phyloP scores from a whole-genome alignment of 2,329 filamentous ascomycete species.

The Lachnellula willkommii region DNA sequence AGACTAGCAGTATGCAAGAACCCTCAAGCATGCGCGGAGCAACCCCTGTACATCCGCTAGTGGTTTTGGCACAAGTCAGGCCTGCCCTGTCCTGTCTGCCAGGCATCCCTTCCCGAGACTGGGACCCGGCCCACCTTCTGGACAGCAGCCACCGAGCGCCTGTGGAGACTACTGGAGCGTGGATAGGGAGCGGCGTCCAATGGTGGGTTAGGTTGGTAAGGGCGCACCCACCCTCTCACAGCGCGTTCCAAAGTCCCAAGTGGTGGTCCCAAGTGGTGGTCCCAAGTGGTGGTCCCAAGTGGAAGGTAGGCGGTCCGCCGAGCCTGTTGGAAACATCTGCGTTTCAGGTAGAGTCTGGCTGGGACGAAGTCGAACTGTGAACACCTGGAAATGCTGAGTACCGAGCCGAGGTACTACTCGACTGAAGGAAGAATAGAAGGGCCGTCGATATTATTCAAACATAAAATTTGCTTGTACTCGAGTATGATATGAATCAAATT shows the following conservation, averaged over 20 bases:
- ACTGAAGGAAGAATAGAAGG: background rate
- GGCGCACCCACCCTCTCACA: background rate
- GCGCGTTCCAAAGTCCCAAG: background rate
- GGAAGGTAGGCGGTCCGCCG: background rate
- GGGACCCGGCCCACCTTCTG: too few relatives aligned
- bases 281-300: background rate
- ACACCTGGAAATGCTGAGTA: too few relatives aligned
- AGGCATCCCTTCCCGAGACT: too few relatives aligned
- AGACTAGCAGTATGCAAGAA: background rate
- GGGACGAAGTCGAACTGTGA: background rate
- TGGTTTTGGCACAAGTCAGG: background rate
- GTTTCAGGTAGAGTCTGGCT: background rate
- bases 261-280: too few relatives aligned
- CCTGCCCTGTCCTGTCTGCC: too few relatives aligned
- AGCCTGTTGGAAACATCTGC: background rate
- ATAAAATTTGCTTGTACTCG: too few relatives aligned
- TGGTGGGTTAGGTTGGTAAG: background rate
- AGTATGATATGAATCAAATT: background rate
- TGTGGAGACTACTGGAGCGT: background rate
- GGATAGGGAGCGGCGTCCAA: background rate
- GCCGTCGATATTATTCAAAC: background rate
- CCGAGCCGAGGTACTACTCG: too few relatives aligned
- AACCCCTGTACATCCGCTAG: background rate
- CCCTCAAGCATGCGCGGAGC: background rate
- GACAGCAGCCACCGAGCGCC: background rate